These are phyloP conservation scores for Nakazawaea wyomingensis DNA, from an alignment of 805 yeast genomes.

Conservation along the genomic window DNA sequence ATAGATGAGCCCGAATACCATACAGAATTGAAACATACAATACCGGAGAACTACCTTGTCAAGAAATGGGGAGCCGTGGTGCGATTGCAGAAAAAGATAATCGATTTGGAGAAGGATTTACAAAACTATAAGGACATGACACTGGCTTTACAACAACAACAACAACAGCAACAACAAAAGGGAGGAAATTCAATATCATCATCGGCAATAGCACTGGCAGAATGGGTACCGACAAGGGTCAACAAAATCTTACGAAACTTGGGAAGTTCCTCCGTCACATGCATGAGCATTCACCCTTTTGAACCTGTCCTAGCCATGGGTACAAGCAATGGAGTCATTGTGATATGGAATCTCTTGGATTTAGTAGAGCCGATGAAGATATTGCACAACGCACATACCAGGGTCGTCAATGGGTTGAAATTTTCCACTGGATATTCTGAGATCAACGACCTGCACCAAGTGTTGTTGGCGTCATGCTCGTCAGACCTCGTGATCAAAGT, in stretches of 20 bases:
- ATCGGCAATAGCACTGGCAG: too few relatives aligned
- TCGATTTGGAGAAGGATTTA: slow-evolving; percentile 62
- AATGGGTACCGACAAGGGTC: slow-evolving; percentile 60
- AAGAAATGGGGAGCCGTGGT: slow-evolving; percentile 87
- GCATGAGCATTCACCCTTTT: slow-evolving; percentile 70
- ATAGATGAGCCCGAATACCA: slow-evolving; percentile 7
- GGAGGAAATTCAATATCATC: too few relatives aligned
- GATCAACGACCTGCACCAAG: slow-evolving; percentile 13
- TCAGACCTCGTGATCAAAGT: slow-evolving; percentile 56
- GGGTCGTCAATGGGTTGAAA: slow-evolving; percentile 52
- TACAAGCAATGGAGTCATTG: slow-evolving; percentile 65
- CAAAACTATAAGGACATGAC: slow-evolving; percentile 43
- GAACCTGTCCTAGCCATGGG: slow-evolving; percentile 62
- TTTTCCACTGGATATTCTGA: slow-evolving; percentile 42
- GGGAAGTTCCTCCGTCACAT: slow-evolving; percentile 55
- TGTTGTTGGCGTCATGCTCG: slow-evolving; percentile 44
- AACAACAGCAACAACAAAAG: slow-evolving; percentile 27
- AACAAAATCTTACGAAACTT: slow-evolving; percentile 39
- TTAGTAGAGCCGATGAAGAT: slow-evolving; percentile 54
- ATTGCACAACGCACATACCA: slow-evolving; percentile 66
- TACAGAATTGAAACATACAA: slow-evolving; percentile 10
- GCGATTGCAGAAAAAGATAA: slow-evolving; percentile 66
- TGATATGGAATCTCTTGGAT: slow-evolving; percentile 67
- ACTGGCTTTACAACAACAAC: slow-evolving; percentile 13
- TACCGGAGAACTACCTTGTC: slow-evolving; percentile 39